A percentile compares a stretch with the other conserved stretches of the same genome.
These are phyloP conservation scores for Stramenopiles sp. DNA, from an alignment of 352 stramenopile species.

Conservation along the genomic window DNA sequence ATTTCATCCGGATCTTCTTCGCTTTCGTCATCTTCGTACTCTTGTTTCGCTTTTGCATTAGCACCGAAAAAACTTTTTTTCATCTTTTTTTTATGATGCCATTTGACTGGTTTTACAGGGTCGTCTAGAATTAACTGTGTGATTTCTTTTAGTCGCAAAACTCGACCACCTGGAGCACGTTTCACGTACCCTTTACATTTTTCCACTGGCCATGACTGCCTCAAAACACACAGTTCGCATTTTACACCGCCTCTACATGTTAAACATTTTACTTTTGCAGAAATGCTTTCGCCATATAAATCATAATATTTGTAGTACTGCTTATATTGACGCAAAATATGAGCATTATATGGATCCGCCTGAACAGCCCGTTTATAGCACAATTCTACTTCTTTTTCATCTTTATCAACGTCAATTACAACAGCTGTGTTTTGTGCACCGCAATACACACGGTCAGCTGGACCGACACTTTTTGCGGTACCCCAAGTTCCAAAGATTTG, in stretches of 20 bases:
- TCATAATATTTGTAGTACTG: constrained; percentile 38
- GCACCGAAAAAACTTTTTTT: constrained; percentile 25
- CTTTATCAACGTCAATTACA: constrained; percentile 43
- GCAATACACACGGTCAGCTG: constrained; percentile 45
- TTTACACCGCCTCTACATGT: constrained; percentile 14
- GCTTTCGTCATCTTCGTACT: not conserved
- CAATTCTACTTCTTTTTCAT: constrained; percentile 35
- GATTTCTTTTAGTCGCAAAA: constrained; percentile 52
- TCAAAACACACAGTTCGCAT: constrained; percentile 45
- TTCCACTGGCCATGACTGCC: constrained; percentile 43
- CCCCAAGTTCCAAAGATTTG: constrained; percentile 72
- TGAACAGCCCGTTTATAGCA: constrained; percentile 59
- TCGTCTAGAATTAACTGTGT: constrained; percentile 18
- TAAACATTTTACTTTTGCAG: constrained; percentile 7
- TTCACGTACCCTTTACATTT: not conserved
- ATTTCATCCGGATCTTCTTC: not conserved
- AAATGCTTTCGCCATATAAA: constrained; percentile 36
- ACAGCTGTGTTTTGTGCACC: constrained; percentile 64
- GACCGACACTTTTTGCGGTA: constrained; percentile 49
- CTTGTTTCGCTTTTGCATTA: not conserved
- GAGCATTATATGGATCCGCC: constrained; percentile 62
- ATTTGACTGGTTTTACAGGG: constrained; percentile 16
- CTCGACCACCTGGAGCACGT: constrained; percentile 27
- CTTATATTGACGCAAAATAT: constrained; percentile 62
- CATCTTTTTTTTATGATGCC: constrained; percentile 34